Evolutionary conservation across 768 basidiomycete genomes (phyloP), one percentile per base, ranked within the genome.

Genomic region (Tremella fuciformis): DNA sequence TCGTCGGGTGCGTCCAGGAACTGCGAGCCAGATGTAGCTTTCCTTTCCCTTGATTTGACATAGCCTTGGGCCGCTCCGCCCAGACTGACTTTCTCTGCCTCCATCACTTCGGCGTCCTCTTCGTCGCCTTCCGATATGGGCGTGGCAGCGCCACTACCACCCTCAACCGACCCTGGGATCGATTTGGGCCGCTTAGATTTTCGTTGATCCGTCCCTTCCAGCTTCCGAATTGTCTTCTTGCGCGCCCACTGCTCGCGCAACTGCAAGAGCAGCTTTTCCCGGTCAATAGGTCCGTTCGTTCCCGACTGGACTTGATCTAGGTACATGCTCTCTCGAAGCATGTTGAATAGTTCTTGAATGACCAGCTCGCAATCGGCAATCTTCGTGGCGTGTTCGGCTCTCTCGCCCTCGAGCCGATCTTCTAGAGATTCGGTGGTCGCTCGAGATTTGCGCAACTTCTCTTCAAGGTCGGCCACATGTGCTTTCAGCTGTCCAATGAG

Each of bases 291-390:
- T 8, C 80, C 82, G 19, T 79, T 76, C 42, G 82, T 83, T 81
- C 74, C 86, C 26, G 77, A 88, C 18, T 88, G 78, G 59, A 92
- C 84, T 60, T 82, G 83, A 56, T 89, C 87, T 38, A 90, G 83
- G 13, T 87, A 85, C 21, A 70, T 67, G 37, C 88, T 83, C 69
- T 94, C 89, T 73, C 85, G 88, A 54, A 98, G 80, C 91, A 96
- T 94, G 65, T 87, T 83, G 80, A 93, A 98, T 16, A 97, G 78
- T 73, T 96, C 92, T 82, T 88, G 84, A 60, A 94, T 93, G 80
- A 96, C 89, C 13, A 86, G 83, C 71, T 96, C 91, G 13, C 94
- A 84, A 74, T 94, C 89, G 2, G 84, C 81, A 57, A 97, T 90
- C 65, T 85, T 85, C 57, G 91, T 88, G 70, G 93, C 88, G 70